Percentiles rank a stretch among this genome's conserved stretches.
phyloP scores from a whole-genome alignment of 129 eudicot species.

The Cynara cardunculus region DNA sequence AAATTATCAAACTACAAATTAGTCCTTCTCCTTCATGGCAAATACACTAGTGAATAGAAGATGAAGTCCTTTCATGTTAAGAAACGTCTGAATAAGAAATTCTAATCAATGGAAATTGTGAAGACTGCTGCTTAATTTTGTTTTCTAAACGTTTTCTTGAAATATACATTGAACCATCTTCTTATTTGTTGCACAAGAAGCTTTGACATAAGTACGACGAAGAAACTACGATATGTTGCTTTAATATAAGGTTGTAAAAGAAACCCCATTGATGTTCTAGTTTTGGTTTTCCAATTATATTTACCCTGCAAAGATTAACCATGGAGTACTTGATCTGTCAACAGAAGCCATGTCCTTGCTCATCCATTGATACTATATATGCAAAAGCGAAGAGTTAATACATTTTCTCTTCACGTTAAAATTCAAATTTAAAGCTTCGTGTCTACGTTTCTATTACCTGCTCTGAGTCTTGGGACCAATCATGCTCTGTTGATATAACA shows the following conservation, averaged over 20 bases:
- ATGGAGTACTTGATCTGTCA: slow-evolving; percentile 83
- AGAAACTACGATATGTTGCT: not conserved
- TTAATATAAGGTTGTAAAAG: not conserved
- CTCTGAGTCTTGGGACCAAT: slow-evolving; percentile 63
- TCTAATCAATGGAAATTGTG: not conserved
- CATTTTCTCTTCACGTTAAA: not conserved
- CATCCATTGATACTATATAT: slow-evolving; percentile 74
- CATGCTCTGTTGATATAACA: slow-evolving; percentile 87
- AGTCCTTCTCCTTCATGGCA: not conserved
- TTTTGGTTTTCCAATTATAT: not conserved
- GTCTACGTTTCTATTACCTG: slow-evolving; percentile 47
- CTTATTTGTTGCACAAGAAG: not conserved
- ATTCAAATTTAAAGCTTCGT: not conserved
- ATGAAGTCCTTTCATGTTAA: not conserved
- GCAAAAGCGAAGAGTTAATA: not conserved
- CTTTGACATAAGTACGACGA: too few species aligned
- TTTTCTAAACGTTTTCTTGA: not conserved
- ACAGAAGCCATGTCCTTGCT: slow-evolving; percentile 79
- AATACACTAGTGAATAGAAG: not conserved
- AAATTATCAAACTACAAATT: not conserved
- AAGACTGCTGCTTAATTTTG: not conserved
- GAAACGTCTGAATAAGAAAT: not conserved
- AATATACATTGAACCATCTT: too few species aligned
- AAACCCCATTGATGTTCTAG: not conserved
- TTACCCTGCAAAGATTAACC: slow-evolving; percentile 89